Base-by-base conservation (phyloP, 2,329 filamentous ascomycete species). In the Lomentospora prolificans region DNA sequence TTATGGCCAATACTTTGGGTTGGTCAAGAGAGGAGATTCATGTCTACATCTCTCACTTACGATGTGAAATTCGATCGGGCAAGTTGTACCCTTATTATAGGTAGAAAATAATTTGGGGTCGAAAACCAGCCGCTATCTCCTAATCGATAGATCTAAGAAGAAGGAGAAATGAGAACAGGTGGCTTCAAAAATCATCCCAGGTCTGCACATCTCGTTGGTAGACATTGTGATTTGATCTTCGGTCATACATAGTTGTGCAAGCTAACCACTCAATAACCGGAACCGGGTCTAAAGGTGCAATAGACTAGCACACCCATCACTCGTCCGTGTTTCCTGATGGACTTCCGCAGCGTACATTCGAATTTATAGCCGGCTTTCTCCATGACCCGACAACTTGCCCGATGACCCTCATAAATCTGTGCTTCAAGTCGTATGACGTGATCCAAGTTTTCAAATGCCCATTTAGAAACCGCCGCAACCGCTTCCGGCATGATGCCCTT, bases 401-500 rank as follows among this genome's bases (percentile, higher is more conserved):
- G 33, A 54, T 80, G 80, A 3, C 53, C 61, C 3, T 59, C 65
- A 55, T 66, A 73, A 1, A 69, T 64, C 2, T 50, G 27, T 0
- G 69, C 75, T 60, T 78, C 71, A 3, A 80, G 52, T 53, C 76
- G 67, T 51, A 70, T 58, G 17, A 78, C 57, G 1, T 67, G 64
- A 0, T 72, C 69, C 55, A 73, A 69, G 6, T 64, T 69, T 33
- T 64, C 64, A 57, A 80, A 78, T 3, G 69, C 66, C 75, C 76
- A 80, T 24, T 60, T 62, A 14, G 65, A 61, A 52, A 78, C 71
- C 1, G 59, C 74, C 3, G 28, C 50, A 2, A 70, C 57, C 12
- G 70, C 74, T 59, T 72, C 74, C 1, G 67, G 72, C 56, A 67
- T 70, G 56, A 75, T 69, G 1, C 78, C 77, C 28, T 67, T 68